phyloP scores from a whole-genome alignment of 1,284 basidiomycete species.

The Prillingera fragicola region DNA sequence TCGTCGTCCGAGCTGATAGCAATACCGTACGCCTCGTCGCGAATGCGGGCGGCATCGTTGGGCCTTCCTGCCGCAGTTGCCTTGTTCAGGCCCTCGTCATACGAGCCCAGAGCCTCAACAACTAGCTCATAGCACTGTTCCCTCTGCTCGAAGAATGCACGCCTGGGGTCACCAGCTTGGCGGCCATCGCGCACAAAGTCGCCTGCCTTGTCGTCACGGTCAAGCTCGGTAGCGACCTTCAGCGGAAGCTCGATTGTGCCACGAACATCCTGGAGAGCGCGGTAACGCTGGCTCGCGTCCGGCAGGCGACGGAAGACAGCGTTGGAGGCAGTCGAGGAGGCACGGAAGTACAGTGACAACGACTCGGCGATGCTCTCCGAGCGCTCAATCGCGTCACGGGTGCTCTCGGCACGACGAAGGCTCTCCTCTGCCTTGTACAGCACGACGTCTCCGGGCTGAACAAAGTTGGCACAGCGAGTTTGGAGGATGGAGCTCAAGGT shows the following conservation, averaged over 20 bases:
- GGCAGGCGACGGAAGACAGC: conserved; percentile 77
- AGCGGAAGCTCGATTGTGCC: conserved; percentile 84
- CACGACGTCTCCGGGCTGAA: conserved; percentile 95
- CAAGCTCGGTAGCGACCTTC: conserved; percentile 72
- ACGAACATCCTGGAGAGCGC: conserved; percentile 57
- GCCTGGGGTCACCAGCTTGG: conserved; percentile 58
- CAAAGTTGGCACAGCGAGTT: conserved; percentile 92
- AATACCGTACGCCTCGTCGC: conserved; percentile 51
- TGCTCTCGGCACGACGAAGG: conserved; percentile 81
- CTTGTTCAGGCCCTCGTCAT: conserved; percentile 57
- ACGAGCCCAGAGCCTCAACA: conserved; percentile 70
- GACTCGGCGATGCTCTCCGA: conserved; percentile 74
- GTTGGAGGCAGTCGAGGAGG: conserved; percentile 58
- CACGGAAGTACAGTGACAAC: conserved; percentile 76
- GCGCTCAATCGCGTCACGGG: conserved; percentile 64
- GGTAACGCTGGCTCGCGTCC: conserved; percentile 81
- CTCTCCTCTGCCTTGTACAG: conserved; percentile 97
- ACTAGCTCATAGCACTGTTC: conserved; percentile 75
- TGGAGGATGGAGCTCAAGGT: conserved; percentile 92
- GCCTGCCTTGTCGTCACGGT: conserved; percentile 68
- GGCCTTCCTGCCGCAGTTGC: conserved; percentile 10
- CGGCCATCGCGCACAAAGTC: conserved; percentile 70
- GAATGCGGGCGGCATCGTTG: conserved; percentile 15
- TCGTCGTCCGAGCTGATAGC: conserved; percentile 81
- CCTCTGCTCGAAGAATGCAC: conserved; percentile 58